These are phyloP conservation scores for Schizopora paradoxa DNA, from an alignment of 1,284 basidiomycete species.

Conservation along the genomic window DNA sequence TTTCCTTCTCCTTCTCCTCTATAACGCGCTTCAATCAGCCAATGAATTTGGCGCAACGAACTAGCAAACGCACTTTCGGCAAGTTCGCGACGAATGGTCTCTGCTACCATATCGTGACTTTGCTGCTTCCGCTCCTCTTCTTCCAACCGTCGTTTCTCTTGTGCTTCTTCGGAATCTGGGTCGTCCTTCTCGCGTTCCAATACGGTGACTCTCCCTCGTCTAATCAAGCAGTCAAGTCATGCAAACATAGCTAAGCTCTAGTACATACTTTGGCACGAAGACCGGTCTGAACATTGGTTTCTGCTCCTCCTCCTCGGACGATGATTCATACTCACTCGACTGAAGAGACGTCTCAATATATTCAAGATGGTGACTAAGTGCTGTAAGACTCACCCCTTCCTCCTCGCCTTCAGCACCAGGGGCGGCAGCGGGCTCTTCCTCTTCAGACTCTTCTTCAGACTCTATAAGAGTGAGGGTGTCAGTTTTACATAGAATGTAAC, in stretches of 20 bases:
- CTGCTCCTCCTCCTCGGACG: slow-evolving; percentile 57
- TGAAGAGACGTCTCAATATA: slow-evolving; percentile 27
- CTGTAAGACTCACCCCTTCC: slow-evolving; percentile 27
- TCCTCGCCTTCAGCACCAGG: slow-evolving; percentile 24
- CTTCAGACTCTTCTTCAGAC: slow-evolving; percentile 28
- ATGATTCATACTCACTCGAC: slow-evolving; percentile 75
- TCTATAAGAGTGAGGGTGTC: slow-evolving; percentile 1
- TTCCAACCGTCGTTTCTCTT: slow-evolving; percentile 57
- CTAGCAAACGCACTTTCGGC: slow-evolving; percentile 61
- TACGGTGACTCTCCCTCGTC: slow-evolving; percentile 68
- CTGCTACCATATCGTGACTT: slow-evolving; percentile 82
- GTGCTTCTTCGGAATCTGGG: slow-evolving; percentile 66
- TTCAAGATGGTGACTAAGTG: slow-evolving; percentile 20
- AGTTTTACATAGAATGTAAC: not conserved
- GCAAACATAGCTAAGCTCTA: not conserved
- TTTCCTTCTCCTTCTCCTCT: slow-evolving; percentile 83
- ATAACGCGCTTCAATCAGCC: slow-evolving; percentile 11
- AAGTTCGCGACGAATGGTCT: slow-evolving; percentile 79
- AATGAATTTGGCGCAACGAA: not conserved
- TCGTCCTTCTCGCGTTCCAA: slow-evolving; percentile 56
- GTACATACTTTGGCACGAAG: slow-evolving; percentile 80
- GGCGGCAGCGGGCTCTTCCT: slow-evolving; percentile 23
- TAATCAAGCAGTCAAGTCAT: slow-evolving; percentile 27
- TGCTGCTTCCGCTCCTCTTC: slow-evolving; percentile 73
- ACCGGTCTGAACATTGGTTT: slow-evolving; percentile 77